Base-by-base conservation (phyloP, 208 protist genomes). In the Blechomonas ayalai region DNA sequence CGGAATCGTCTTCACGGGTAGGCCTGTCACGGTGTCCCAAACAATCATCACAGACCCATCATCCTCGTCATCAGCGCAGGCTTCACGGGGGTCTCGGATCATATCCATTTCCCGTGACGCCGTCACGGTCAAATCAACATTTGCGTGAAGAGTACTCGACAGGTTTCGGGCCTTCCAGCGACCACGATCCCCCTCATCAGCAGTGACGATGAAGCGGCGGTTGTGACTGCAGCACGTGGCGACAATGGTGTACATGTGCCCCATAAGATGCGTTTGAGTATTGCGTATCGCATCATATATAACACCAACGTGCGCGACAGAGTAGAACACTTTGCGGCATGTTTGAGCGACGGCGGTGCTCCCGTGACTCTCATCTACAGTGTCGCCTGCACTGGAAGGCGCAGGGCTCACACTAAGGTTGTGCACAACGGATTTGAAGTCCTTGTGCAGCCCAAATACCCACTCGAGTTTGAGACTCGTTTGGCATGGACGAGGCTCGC, bases 21-120 rank as follows among this genome's bases (percentile, higher is more conserved):
- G 67, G 7, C 67, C 66, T 23, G 73, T 93, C 27, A 72, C 39
- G 24, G 87, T 74, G 32, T 97, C 92, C 92, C 95, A 97, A 2
- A 97, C 72, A 52, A 97, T 96, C 67, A 97, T 82, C 37, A 88
- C 56, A 7, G 78, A 77, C 35, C 92, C 90, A 27, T 78, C 75
- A 18, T 93, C 91, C 42, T 69, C 59, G 20, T 89, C 85, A 3
- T 77, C 73, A 23, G 68, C 54, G 33, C 78, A 47, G 31, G 84
- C 70, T 33, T 61, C 69, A 34, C 44, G 19, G 9, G 77, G 64
- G 53, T 93, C 70, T 16, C 29, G 38, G 22, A 53, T 39, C 67
- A 84, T 64, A 13, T 46, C 38, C 2, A 32, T 38, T 53, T 84
- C 75, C 42, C 77, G 56, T 41, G 53, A 59, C 19, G 73, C 63